phyloP scores from a whole-genome alignment of 192 early-diverging fungal species.

The Coemansia interrupta region DNA sequence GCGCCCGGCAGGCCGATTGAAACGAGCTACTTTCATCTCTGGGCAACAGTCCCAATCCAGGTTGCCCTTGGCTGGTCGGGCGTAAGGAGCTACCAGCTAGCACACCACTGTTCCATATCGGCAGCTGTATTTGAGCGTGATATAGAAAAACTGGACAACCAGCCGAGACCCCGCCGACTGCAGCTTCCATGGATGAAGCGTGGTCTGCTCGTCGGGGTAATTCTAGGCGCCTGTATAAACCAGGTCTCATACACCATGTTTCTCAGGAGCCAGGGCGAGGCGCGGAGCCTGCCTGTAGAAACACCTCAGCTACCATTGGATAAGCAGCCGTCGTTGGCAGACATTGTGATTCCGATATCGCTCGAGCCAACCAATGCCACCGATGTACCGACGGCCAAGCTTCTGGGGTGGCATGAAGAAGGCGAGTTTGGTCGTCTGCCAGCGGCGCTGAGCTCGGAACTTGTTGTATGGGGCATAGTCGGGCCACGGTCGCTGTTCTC shows the following conservation, averaged over 20 bases:
- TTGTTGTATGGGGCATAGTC: slow-evolving; percentile 51
- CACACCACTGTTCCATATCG: slow-evolving; percentile 21
- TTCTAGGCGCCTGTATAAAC: slow-evolving; percentile 47
- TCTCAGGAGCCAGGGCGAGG: not conserved
- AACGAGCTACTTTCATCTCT: slow-evolving; percentile 48
- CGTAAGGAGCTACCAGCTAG: slow-evolving; percentile 47
- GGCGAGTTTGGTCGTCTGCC: slow-evolving; percentile 45
- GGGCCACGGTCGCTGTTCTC: slow-evolving; percentile 39
- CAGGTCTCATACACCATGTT: slow-evolving; percentile 26
- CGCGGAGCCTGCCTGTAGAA: not conserved
- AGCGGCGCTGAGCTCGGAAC: slow-evolving; percentile 45
- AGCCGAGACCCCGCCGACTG: not conserved
- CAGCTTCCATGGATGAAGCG: slow-evolving; percentile 43
- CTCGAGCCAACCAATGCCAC: slow-evolving; percentile 11
- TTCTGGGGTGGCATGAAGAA: slow-evolving; percentile 44
- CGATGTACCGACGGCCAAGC: not conserved
- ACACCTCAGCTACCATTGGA: not conserved
- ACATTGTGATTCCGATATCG: not conserved
- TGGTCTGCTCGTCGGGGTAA: slow-evolving; percentile 35
- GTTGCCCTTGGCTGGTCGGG: slow-evolving; percentile 47
- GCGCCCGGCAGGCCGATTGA: slow-evolving; percentile 44
- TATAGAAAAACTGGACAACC: not conserved
- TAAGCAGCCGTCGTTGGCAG: slow-evolving; percentile 9
- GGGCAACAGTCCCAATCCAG: slow-evolving; percentile 46
- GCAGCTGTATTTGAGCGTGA: not conserved